phyloP scores from a whole-genome alignment of 2,329 filamentous ascomycete species.

The Graphilbum fragrans region DNA sequence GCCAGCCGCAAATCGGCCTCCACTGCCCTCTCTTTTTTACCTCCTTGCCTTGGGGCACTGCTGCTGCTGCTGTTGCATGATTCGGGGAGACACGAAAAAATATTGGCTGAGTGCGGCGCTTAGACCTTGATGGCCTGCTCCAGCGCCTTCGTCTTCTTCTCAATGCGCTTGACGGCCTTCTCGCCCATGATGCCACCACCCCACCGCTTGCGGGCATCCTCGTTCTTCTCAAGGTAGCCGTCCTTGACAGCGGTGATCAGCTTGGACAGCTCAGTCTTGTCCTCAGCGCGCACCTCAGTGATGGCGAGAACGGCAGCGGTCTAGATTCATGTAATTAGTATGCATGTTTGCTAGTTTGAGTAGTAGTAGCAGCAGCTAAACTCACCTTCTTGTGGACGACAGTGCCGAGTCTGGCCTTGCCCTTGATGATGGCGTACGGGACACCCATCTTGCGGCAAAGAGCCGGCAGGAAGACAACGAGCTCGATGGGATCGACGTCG shows the following conservation, averaged over 20 bases:
- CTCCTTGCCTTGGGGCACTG: too few relatives aligned
- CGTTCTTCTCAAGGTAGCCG: conserved; percentile 91
- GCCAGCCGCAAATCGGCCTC: not conserved
- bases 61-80: too few relatives aligned
- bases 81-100: too few relatives aligned
- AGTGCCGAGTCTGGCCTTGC: conserved; percentile 97
- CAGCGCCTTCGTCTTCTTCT: conserved; percentile 89
- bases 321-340: too few relatives aligned
- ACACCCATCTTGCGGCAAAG: conserved; percentile 99
- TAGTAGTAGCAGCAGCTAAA: not conserved
- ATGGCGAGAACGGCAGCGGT: conserved; percentile 91
- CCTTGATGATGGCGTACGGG: conserved; percentile 98
- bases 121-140: conserved; percentile 98
- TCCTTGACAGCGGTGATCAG: conserved; percentile 95
- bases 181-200: conserved; percentile 98
- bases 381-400: conserved; percentile 98
- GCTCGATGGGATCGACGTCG: conserved; percentile 98
- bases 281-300: conserved; percentile 94
- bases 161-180: conserved; percentile 70
- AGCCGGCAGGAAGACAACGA: conserved; percentile 97
- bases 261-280: conserved; percentile 97
- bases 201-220: conserved; percentile 86
- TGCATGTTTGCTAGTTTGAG: too few relatives aligned
- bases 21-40: not conserved
- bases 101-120: conserved; percentile 11